These are phyloP conservation scores for Rhexocercosporidium sp. DNA, from an alignment of 2,329 filamentous ascomycete genomes.

Conservation along the genomic window DNA sequence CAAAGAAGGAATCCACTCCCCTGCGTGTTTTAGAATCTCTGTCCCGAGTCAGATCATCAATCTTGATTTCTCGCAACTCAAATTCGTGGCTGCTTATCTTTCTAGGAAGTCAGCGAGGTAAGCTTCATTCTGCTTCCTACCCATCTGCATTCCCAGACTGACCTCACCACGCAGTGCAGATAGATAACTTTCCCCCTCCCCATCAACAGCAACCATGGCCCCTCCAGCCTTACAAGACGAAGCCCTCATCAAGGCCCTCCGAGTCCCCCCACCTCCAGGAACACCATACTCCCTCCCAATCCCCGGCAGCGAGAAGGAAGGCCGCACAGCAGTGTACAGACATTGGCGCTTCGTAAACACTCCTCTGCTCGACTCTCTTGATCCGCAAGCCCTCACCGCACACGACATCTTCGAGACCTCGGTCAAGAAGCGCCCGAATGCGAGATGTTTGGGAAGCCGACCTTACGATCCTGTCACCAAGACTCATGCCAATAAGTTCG, in stretches of 20 bases:
- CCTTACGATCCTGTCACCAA: constrained; percentile 78
- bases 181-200: not conserved
- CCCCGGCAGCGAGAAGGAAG: constrained; percentile 74
- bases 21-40: not conserved
- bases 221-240: constrained; percentile 34
- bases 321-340: constrained; percentile 78
- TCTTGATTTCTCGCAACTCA: not conserved
- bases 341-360: constrained; percentile 79
- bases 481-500: constrained; percentile 70
- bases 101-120: not conserved
- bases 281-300: constrained; percentile 77
- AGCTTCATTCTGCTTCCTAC: not conserved
- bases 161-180: not conserved
- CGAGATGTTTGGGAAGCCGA: constrained; percentile 78
- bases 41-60: constrained; percentile 1
- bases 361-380: constrained; percentile 71
- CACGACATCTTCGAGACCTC: constrained; percentile 82
- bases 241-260: constrained; percentile 32
- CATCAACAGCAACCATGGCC: constrained; percentile 31
- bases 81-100: not conserved
- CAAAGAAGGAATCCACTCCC: not conserved
- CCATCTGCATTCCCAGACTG: not conserved
- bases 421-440: constrained; percentile 66
- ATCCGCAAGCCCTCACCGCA: constrained; percentile 72
- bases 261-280: constrained; percentile 38